Conservation (phyloP, 2,329 filamentous ascomycete species). For the Ceratocystis alfenasii region DNA sequence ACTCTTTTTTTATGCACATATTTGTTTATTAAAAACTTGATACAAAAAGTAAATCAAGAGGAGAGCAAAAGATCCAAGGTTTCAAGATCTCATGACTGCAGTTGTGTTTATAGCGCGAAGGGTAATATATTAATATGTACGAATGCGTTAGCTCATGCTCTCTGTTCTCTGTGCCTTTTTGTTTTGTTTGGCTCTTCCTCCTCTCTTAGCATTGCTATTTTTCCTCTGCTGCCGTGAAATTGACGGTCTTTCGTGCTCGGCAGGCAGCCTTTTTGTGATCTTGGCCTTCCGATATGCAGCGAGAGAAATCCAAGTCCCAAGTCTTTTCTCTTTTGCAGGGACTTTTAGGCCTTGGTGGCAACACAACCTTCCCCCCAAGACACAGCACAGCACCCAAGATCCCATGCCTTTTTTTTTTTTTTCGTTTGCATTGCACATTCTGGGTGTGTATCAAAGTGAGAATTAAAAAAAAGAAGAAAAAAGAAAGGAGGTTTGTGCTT, state of each 20-base stretch:
- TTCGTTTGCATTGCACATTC: background rate
- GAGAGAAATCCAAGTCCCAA: background rate
- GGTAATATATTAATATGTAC: background rate
- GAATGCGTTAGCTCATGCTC: background rate
- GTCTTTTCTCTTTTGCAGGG: background rate
- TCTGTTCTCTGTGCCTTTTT: background rate
- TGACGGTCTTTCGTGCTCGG: background rate
- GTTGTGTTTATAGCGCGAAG: background rate
- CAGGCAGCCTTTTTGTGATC: background rate
- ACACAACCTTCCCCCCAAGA: too few species aligned
- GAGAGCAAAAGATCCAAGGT: background rate
- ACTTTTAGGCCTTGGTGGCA: slow-evolving; percentile 4
- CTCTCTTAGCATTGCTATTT: background rate
- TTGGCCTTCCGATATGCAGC: background rate
- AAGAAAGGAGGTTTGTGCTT: background rate
- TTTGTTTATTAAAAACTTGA: background rate
- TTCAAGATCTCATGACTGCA: background rate
- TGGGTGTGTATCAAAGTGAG: background rate
- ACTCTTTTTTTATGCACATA: background rate
- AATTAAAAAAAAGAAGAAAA: too few species aligned
- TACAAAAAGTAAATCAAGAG: background rate
- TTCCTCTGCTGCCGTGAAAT: background rate
- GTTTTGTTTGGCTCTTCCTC: background rate
- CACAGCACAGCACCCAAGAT: background rate
- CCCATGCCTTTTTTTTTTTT: background rate